Conservation (phyloP, 352 stramenopile species). For the Phytophthora cryptogea region DNA sequence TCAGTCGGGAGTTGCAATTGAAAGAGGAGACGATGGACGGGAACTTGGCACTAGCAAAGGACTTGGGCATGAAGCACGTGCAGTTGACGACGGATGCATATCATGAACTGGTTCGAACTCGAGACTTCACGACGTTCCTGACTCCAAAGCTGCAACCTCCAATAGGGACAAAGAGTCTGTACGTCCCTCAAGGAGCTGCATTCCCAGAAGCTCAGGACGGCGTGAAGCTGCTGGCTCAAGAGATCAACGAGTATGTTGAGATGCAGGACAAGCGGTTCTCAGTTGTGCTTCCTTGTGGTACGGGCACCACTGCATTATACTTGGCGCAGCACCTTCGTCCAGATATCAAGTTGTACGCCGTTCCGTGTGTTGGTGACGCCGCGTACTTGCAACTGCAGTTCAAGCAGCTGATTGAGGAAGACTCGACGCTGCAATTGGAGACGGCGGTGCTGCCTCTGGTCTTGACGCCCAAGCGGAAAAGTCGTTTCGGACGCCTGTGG, state of each 20-base stretch:
- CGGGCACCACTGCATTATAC: conserved; percentile 81
- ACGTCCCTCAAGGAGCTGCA: conserved; percentile 75
- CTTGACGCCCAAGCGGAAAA: conserved; percentile 52
- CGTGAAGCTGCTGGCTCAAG: conserved; percentile 55
- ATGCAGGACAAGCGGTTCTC: conserved; percentile 41
- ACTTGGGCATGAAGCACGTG: conserved; percentile 74
- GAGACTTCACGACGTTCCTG: conserved; percentile 41
- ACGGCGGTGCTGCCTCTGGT: conserved; percentile 40
- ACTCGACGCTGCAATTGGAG: conserved; percentile 18
- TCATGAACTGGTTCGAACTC: conserved; percentile 42
- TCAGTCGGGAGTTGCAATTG: conserved; percentile 51
- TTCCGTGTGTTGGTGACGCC: conserved; percentile 76
- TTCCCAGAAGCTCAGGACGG: conserved; percentile 64
- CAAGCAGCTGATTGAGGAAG: conserved; percentile 36
- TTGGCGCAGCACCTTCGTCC: conserved; percentile 68
- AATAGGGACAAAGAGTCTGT: conserved; percentile 29
- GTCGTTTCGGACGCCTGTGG: conserved; percentile 72
- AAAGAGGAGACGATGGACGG: conserved; percentile 19
- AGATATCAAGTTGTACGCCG: conserved; percentile 49
- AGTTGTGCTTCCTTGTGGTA: conserved; percentile 76
- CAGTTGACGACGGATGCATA: conserved; percentile 51
- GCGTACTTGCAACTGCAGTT: conserved; percentile 68
- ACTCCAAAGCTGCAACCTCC: conserved; percentile 5
- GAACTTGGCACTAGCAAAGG: conserved; percentile 52
- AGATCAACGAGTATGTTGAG: conserved; percentile 72